Evolutionary conservation across 2,329 filamentous ascomycete species (phyloP), one percentile per base, ranked within the genome.

Genomic region (Pestalotiopsis sp.): DNA sequence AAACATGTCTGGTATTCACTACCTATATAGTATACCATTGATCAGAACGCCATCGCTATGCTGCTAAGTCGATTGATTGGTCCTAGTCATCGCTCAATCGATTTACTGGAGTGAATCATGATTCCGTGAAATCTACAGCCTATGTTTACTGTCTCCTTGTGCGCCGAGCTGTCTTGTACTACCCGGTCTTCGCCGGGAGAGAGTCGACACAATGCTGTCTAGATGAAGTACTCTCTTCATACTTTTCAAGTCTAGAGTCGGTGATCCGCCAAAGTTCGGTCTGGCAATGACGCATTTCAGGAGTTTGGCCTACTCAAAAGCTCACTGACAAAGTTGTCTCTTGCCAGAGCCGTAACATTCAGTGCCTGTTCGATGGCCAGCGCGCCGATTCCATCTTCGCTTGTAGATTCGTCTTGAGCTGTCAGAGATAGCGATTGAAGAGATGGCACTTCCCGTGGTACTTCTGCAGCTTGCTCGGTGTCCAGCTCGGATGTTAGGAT

Each of bases 401-500:
- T 23, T 12, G 52, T n/a, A 58, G 57, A 36, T 36, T 36, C 31
- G 31, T 7, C 31, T 2, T 36, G 31, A 36, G 31, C 31, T 36
- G 6, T 36, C 9, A 36, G 31, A 6, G 23, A 27, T 17, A 59
- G 57, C 3, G 4, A 13, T 17, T 13, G 57, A 59, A 27, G 31
- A 36, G 57, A 12, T 59, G 57, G 9, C 57, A 12, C 2, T 27
- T 12, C 20, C 12, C n/a, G 14, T 25, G 20, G 12, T 64, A 25
- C 9, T 23, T 25, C 61, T 7, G 38, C n/a, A 45, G 4, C 23
- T 39, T 62, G 27, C 36, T 25, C 20, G 20, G 12, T 13, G 3
- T 49, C 38, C 9, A 5, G 11, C 17, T 64, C 39, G 13, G 66
- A 67, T 23, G 57, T 20, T 11, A 85, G 78, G 23, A 91, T 77